phyloP scores from a whole-genome alignment of 345 rosid genomes.

The Ceriops decandra region DNA sequence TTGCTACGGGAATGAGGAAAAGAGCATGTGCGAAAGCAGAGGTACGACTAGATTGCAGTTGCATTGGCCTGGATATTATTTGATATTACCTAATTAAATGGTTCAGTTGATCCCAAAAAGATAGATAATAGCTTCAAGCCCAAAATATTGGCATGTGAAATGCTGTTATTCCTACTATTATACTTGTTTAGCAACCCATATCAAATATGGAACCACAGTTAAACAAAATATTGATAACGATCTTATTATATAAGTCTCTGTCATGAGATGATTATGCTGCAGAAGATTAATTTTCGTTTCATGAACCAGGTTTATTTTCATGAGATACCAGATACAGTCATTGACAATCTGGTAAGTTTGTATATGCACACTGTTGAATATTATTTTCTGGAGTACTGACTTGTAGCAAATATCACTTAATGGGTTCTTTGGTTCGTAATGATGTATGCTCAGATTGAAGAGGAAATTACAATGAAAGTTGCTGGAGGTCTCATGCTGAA shows the following conservation, averaged over 20 bases:
- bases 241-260: neutral
- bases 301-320: conserved; percentile 20
- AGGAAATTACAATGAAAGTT: conserved; percentile 20
- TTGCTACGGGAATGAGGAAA: conserved; percentile 23
- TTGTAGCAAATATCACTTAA: neutral
- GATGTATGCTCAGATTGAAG: conserved; percentile 24
- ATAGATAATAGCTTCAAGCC: neutral
- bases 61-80: conserved; percentile 1
- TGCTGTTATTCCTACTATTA: no score
- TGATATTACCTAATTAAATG: neutral
- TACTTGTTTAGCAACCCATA: neutral
- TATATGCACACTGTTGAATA: neutral
- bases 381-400: neutral
- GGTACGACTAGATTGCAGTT: conserved; percentile 12
- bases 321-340: conserved; percentile 17
- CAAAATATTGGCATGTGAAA: no score
- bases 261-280: neutral
- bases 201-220: neutral
- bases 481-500: conserved; percentile 30
- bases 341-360: conserved; percentile 26
- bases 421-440: neutral
- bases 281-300: neutral
- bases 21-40: conserved; percentile 30
- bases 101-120: neutral
- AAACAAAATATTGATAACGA: neutral